Evolutionary conservation across 345 rosid genomes (phyloP), one percentile per base, ranked within the genome.

Genomic region (Alliaria petiolata): DNA sequence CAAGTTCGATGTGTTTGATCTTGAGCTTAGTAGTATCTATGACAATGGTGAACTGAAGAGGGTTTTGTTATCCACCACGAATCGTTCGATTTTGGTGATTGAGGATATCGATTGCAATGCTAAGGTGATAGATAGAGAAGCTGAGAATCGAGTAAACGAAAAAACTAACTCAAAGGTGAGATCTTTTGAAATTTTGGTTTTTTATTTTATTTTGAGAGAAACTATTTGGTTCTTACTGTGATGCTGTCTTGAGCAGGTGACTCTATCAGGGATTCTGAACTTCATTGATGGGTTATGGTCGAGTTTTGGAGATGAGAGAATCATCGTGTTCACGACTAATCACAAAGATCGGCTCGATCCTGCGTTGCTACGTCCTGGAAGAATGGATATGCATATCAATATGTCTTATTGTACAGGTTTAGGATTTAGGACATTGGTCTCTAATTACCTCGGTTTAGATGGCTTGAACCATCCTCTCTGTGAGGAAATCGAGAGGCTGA

Each of bases 41-140:
- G 20, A 51, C 6, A 78, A 87, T 62, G 79, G 82, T 22, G 82
- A 77, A 0, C 28, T 85, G 51, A 82, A 81, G 42, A 85, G 69
- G 8, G 10, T 82, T 7, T 55, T 87, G 70, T 56, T 85, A 11
- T 70, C 85, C 15, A 85, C 87, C 1, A 67, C 74, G 4, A 87
- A 87, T 17, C 70, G 81, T n/a, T 83, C 87, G 0, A 87, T 87
- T 9, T 65, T 85, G 44, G 83, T 87, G 40, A 75, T 85, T 26
- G 85, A 87, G 34, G 92, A 87, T 44, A 82, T 87, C 8, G 92
- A 85, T 76, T 87, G 92, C 31, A 73, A 31, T 47, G 44, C 55
- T 12, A 35, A 78, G 70, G 74, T 78, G 5, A 38, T 52, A 60
- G 77, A 78, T 1, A 72, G 74, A 1, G 77, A 78, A 55, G 81